phyloP scores from a whole-genome alignment of 2,329 filamentous ascomycete genomes.

The Fonsecaea erecta region DNA sequence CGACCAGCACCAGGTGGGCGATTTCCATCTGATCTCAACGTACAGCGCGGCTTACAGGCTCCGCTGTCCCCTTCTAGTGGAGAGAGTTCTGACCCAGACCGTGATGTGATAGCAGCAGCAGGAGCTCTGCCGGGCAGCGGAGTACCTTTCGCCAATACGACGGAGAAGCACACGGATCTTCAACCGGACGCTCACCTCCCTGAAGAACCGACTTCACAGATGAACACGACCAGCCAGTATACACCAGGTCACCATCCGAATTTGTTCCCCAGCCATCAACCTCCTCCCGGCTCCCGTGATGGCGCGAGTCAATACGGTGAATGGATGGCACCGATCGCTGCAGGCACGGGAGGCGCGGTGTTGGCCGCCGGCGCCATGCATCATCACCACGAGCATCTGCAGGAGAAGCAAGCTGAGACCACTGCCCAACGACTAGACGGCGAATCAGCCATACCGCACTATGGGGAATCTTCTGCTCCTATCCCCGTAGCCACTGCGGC shows the following conservation, averaged over 20 bases:
- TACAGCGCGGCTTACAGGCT: conserved; percentile 82
- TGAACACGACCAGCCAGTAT: conserved; percentile 25
- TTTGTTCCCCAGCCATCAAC: conserved; percentile 27
- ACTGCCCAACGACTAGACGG: conserved; percentile 18
- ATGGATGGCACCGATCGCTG: conserved; percentile 59
- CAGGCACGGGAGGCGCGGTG: conserved; percentile 37
- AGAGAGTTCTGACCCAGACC: conserved; percentile 68
- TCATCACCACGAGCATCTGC: conserved; percentile 31
- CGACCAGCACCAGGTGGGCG: conserved; percentile 91
- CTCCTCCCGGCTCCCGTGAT: conserved; percentile 28
- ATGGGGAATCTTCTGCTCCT: conserved; percentile 32
- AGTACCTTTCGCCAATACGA: conserved; percentile 36
- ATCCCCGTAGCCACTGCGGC: conserved; percentile 31
- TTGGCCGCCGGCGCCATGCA: conserved; percentile 21
- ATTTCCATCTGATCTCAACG: conserved; percentile 91
- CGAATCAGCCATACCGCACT: conserved; percentile 25
- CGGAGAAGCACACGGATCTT: conserved; percentile 33
- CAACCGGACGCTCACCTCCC: conserved; percentile 18
- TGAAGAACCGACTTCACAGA: neutral
- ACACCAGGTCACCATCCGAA: conserved; percentile 29
- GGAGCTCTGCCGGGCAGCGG: conserved; percentile 59
- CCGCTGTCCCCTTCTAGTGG: conserved; percentile 80
- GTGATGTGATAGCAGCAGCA: conserved; percentile 63
- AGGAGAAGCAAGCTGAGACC: conserved; percentile 21
- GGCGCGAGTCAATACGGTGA: conserved; percentile 53